Percentiles rank a stretch among this genome's conserved stretches.
Evolutionary conservation across 2,329 filamentous ascomycete genomes (phyloP).

Genomic region (Penicillium sp.): DNA sequence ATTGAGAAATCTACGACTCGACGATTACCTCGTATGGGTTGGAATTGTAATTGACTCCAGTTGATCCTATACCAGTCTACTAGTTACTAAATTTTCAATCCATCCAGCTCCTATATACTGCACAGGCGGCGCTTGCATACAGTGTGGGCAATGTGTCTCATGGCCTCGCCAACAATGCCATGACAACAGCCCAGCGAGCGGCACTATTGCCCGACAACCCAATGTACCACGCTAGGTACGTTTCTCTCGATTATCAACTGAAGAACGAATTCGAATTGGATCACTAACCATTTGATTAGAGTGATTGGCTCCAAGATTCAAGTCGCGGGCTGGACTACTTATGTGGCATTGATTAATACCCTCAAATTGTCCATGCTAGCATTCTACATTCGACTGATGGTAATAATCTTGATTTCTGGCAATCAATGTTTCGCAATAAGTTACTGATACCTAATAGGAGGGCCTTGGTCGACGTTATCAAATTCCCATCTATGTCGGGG

Average conservation of each 20-base stretch:
- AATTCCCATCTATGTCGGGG: constrained; percentile 49
- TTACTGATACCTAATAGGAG: constrained; percentile 13
- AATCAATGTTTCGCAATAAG: background rate
- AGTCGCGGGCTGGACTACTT: constrained; percentile 52
- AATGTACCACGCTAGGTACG: constrained; percentile 43
- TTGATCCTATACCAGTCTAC: constrained; percentile 4
- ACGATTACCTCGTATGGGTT: constrained; percentile 55
- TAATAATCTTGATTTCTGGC: constrained; percentile 9
- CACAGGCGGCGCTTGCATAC: constrained; percentile 49
- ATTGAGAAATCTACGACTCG: constrained; percentile 38
- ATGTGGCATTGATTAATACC: constrained; percentile 49
- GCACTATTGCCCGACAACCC: constrained; percentile 40
- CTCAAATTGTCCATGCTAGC: constrained; percentile 54
- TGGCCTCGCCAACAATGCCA: constrained; percentile 56
- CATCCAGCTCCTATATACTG: constrained; percentile 47
- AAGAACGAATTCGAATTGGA: background rate
- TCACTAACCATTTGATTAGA: constrained; percentile 22
- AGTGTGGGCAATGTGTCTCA: constrained; percentile 46
- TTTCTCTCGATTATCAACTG: background rate
- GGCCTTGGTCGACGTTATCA: constrained; percentile 27
- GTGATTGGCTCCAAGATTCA: constrained; percentile 53
- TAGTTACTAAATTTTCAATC: background rate
- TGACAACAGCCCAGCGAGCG: constrained; percentile 50
- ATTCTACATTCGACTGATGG: constrained; percentile 54
- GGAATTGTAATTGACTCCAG: constrained; percentile 42